These are phyloP conservation scores for Phytophthora kernoviae DNA, from an alignment of 352 stramenopile species.

Conservation along the genomic window DNA sequence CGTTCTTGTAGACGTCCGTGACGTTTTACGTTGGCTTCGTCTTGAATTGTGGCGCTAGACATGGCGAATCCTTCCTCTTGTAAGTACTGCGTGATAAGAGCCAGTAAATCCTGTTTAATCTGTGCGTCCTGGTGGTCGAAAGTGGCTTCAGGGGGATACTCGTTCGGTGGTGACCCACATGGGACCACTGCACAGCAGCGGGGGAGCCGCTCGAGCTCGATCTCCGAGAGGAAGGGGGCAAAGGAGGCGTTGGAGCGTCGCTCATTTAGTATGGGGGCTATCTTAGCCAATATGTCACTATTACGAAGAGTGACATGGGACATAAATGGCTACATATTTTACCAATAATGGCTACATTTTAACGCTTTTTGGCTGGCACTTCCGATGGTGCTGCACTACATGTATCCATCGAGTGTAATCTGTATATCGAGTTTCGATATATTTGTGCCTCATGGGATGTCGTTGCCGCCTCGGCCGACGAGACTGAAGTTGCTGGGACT, in stretches of 20 bases:
- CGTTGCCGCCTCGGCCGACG: slow-evolving; percentile 16
- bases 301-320: slow-evolving; percentile 15
- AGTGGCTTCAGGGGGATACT: slow-evolving; percentile 82
- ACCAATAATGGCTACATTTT: too few relatives aligned
- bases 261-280: slow-evolving; percentile 18
- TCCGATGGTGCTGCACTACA: slow-evolving; percentile 16
- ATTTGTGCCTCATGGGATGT: slow-evolving; percentile 13
- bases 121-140: slow-evolving; percentile 73
- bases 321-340: not conserved
- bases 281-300: slow-evolving; percentile 14
- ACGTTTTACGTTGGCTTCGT: slow-evolving; percentile 88
- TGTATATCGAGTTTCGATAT: not conserved
- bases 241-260: slow-evolving; percentile 28
- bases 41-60: slow-evolving; percentile 85
- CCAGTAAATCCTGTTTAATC: slow-evolving; percentile 85
- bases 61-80: slow-evolving; percentile 82
- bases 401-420: slow-evolving; percentile 10
- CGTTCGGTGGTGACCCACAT: slow-evolving; percentile 85
- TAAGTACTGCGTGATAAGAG: slow-evolving; percentile 89
- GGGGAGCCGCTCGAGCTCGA: slow-evolving; percentile 16
- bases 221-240: slow-evolving; percentile 19
- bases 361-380: slow-evolving; percentile 15
- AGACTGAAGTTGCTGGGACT: slow-evolving; percentile 31
- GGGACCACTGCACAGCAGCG: slow-evolving; percentile 53
- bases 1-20: slow-evolving; percentile 73